Evolutionary conservation across 208 protist genomes (phyloP).

Genomic region (Leishmania mexicana): DNA sequence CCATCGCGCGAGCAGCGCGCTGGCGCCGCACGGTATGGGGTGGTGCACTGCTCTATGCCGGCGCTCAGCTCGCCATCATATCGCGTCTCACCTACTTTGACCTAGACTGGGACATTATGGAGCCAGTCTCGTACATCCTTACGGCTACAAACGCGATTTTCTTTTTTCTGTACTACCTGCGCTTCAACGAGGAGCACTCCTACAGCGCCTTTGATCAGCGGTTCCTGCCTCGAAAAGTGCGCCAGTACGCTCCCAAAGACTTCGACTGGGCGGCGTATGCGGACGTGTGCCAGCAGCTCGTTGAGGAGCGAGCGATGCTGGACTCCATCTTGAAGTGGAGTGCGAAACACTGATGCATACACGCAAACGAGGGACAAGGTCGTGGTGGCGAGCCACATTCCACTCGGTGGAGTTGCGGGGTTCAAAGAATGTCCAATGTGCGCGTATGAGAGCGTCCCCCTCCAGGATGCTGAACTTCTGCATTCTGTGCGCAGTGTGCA

Average conservation of each 20-base stretch:
- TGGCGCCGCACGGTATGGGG: conserved; percentile 76
- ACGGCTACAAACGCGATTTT: conserved; percentile 57
- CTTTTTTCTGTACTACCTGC: conserved; percentile 75
- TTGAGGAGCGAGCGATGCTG: conserved; percentile 41
- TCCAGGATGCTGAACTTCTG: not conserved
- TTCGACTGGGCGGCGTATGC: conserved; percentile 81
- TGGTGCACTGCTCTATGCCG: conserved; percentile 53
- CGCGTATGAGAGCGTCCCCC: not conserved
- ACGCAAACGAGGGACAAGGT: too few relatives aligned
- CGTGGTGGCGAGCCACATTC: too few relatives aligned
- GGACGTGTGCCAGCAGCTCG: conserved; percentile 38
- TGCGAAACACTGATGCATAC: conserved; percentile 30
- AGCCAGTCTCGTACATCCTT: conserved; percentile 86
- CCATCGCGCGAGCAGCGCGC: conserved; percentile 47
- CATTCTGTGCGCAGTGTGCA: not conserved
- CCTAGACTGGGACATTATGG: conserved; percentile 92
- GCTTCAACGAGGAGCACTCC: conserved; percentile 55
- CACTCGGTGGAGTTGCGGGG: not conserved
- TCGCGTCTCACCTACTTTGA: conserved; percentile 88
- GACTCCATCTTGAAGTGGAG: conserved; percentile 54
- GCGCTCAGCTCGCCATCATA: conserved; percentile 75
- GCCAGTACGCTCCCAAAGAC: conserved; percentile 60
- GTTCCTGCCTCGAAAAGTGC: conserved; percentile 51
- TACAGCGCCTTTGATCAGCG: conserved; percentile 58
- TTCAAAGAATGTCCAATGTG: not conserved